Evolutionary conservation across 768 basidiomycete genomes (phyloP).

Genomic region (Boletus insuetus): DNA sequence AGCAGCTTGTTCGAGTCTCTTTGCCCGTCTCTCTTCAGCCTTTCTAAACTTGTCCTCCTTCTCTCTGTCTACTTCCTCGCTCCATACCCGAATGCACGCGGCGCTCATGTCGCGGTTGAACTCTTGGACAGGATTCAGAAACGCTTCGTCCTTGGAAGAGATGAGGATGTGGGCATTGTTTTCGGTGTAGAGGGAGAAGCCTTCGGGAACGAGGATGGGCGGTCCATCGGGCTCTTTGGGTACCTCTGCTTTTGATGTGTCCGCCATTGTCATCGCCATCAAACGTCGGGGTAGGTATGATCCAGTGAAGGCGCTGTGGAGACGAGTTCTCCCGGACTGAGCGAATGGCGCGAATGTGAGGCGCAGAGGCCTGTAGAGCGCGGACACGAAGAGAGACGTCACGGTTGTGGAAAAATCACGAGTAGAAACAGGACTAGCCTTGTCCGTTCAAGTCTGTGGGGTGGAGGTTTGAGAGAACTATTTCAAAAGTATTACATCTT

Average conservation of each 20-base stretch:
- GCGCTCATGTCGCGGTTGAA: conserved; percentile 96
- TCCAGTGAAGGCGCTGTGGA: not conserved
- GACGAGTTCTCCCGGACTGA: conserved; percentile 1
- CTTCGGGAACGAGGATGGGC: conserved; percentile 56
- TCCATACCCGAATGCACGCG: conserved; percentile 88
- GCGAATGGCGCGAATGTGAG: conserved; percentile 11
- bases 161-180: conserved; percentile 80
- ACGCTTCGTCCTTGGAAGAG: conserved; percentile 70
- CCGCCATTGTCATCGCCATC: conserved; percentile 6
- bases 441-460: too few species aligned
- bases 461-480: too few species aligned
- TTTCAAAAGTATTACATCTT: too few species aligned
- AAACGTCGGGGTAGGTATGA: not conserved
- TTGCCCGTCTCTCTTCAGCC: conserved; percentile 47
- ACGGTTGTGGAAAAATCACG: not conserved
- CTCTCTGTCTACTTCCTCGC: conserved; percentile 60
- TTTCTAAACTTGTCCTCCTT: conserved; percentile 63
- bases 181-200: conserved; percentile 77
- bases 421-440: too few species aligned
- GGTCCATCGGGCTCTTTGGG: conserved; percentile 5
- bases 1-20: conserved; percentile 32
- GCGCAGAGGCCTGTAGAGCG: conserved; percentile 30
- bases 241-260: not conserved
- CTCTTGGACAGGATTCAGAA: conserved; percentile 96
- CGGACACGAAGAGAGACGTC: conserved; percentile 16